Evolutionary conservation across 176 grass and related monocot species (phyloP), one percentile per base, ranked within the genome.

Genomic region (Pharus latifolius): DNA sequence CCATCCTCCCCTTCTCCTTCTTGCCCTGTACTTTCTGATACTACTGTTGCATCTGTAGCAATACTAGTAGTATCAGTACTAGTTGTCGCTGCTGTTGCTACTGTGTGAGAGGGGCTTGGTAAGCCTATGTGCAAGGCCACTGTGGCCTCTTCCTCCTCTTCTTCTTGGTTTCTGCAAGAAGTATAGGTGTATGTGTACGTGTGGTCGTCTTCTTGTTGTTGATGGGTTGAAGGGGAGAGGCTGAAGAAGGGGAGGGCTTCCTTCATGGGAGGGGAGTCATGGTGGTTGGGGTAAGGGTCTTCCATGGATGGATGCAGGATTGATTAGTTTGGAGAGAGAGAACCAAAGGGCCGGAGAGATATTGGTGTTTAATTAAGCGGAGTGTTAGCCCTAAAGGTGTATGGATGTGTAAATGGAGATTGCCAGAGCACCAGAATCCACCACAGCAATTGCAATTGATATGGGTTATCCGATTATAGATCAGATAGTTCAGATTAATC

Each of bases 91-190:
- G 66, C 30, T 40, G 49, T 13, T 35, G 80, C 60, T 10, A 43
- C 44, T 10, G 13, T 13, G 30, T 12, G 24, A 19, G 65, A 55
- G 52, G 26, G 14, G 50, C 42, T 60, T 34, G 82, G 82, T 15
- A 72, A 77, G 9, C 87, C 82, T 56, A 89, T 89, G 72, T 84
- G 73, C 49, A 89, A 60, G 3, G 81, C 67, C 35, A 89, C 83
- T 3, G 75, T 88, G 22, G 72, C 70, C 15, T 58, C 29, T 28
- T 70, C 86, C 49, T 76, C 78, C 22, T 75, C 57, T 34, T 58
- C 32, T 24, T 60, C 42, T 4, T 63, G 75, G 65, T 16, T 23
- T 9, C 55, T 41, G 53, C 58, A 2, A 17, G 25, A 49, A 40
- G 4, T 5, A n/a, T n/a, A n/a, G n/a, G 32, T 60, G 29, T 10